phyloP scores from a whole-genome alignment of 2,329 filamentous ascomycete species.

The Aspergillus luchuensis region DNA sequence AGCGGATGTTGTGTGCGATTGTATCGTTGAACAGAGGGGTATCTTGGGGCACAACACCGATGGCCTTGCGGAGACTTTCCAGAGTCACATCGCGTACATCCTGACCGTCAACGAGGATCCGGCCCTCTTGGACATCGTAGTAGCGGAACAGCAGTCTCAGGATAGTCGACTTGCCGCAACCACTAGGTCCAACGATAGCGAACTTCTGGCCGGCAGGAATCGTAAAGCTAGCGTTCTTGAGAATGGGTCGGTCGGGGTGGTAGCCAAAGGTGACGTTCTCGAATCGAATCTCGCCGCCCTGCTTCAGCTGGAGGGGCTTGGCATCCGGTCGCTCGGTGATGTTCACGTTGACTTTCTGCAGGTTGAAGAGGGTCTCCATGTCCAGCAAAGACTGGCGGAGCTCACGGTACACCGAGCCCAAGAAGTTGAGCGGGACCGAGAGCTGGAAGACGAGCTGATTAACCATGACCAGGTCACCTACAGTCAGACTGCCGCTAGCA shows the following conservation, averaged over 20 bases:
- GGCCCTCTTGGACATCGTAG: slow-evolving; percentile 83
- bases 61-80: slow-evolving; percentile 78
- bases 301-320: slow-evolving; percentile 68
- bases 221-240: slow-evolving; percentile 79
- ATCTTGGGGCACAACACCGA: slow-evolving; percentile 96
- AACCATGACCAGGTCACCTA: slow-evolving; percentile 97
- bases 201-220: slow-evolving; percentile 97
- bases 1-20: slow-evolving; percentile 92
- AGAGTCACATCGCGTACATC: slow-evolving; percentile 82
- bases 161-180: slow-evolving; percentile 94
- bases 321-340: slow-evolving; percentile 78
- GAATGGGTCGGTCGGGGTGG: slow-evolving; percentile 79
- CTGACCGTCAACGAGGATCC: slow-evolving; percentile 89
- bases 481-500: slow-evolving; percentile 75
- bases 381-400: slow-evolving; percentile 91
- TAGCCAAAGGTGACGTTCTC: slow-evolving; percentile 96
- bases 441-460: slow-evolving; percentile 99
- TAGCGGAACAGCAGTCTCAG: slow-evolving; percentile 88
- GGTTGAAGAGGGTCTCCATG: slow-evolving; percentile 97
- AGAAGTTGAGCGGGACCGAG: slow-evolving; percentile 93
- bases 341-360: slow-evolving; percentile 92
- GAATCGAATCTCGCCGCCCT: slow-evolving; percentile 87
- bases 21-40: slow-evolving; percentile 97
- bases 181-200: slow-evolving; percentile 90
- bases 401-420: slow-evolving; percentile 97